These are phyloP conservation scores for Actinomortierella wolfii DNA, from an alignment of 371 early-diverging fungal species.

Conservation along the genomic window DNA sequence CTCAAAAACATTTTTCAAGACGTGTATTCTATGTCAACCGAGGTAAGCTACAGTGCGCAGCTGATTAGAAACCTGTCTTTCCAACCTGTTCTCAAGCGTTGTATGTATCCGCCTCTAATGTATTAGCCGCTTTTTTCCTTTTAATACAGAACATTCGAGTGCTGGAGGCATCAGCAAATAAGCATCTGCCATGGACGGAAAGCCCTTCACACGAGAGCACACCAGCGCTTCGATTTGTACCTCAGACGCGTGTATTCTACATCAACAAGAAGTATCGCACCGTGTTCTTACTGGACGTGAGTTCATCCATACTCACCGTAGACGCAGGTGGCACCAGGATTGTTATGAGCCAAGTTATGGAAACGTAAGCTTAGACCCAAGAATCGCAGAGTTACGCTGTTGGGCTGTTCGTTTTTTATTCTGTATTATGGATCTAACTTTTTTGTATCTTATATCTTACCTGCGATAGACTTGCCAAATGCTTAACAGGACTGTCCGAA, in stretches of 20 bases:
- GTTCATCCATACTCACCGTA: slow-evolving; percentile 71
- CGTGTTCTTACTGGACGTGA: slow-evolving; percentile 74
- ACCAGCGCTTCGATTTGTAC: slow-evolving; percentile 54
- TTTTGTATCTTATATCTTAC: not conserved
- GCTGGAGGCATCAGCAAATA: slow-evolving; percentile 41
- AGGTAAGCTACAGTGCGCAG: slow-evolving; percentile 10
- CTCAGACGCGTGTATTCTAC: slow-evolving; percentile 65
- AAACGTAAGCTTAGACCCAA: slow-evolving; percentile 49
- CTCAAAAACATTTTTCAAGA: slow-evolving; percentile 27
- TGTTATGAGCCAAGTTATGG: slow-evolving; percentile 56
- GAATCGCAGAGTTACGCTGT: not conserved
- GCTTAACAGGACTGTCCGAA: slow-evolving; percentile 36
- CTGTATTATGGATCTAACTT: not conserved
- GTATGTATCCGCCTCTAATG: no score
- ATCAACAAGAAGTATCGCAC: slow-evolving; percentile 62
- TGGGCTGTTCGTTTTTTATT: not conserved
- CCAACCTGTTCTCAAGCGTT: no score
- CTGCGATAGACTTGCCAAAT: slow-evolving; percentile 27
- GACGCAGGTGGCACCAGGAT: slow-evolving; percentile 58
- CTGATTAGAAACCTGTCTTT: no score
- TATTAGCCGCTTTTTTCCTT: slow-evolving; percentile 2
- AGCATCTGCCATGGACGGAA: slow-evolving; percentile 44
- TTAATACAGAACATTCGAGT: slow-evolving; percentile 39
- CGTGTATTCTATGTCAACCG: slow-evolving; percentile 21
- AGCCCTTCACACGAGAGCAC: slow-evolving; percentile 5